Percentiles rank a stretch among this genome's conserved stretches.
Evolutionary conservation across 306 rosid species (phyloP).

Genomic region (Canavalia gladiata): DNA sequence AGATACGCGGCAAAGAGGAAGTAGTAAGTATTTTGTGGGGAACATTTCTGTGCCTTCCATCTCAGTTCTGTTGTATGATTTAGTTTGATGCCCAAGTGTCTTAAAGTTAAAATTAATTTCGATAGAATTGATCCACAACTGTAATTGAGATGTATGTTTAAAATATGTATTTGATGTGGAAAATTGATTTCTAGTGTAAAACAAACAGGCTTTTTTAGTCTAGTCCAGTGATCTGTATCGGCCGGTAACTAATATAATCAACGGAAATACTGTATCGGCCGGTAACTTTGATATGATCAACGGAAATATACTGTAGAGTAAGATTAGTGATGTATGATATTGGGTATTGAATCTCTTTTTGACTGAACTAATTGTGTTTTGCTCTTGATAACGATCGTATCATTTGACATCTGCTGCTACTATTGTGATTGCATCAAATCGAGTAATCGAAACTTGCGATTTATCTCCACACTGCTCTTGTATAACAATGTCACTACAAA

Average conservation of each 20-base stretch:
- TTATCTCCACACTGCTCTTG: not conserved
- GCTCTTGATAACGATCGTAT: not conserved
- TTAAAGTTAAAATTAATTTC: too few relatives aligned
- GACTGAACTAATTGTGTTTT: not conserved
- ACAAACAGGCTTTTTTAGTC: not conserved
- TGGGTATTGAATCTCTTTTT: not conserved
- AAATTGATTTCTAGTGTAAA: too few relatives aligned
- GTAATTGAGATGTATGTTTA: too few relatives aligned
- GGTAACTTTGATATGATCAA: not conserved
- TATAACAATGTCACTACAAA: not conserved
- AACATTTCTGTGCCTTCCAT: not conserved
- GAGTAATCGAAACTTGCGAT: conserved; percentile 23
- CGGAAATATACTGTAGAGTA: not conserved
- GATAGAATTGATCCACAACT: too few relatives aligned
- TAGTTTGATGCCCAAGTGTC: too few relatives aligned
- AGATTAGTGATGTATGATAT: not conserved
- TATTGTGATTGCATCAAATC: not conserved
- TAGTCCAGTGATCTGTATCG: not conserved
- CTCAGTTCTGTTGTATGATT: not conserved
- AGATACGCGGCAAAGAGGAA: not conserved
- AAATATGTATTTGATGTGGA: too few relatives aligned
- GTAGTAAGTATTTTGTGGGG: not conserved
- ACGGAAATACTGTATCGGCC: not conserved
- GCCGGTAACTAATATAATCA: not conserved
- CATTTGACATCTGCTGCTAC: not conserved